Base-by-base conservation (phyloP, 352 stramenopile genomes). In the Aphanomyces stellatus region DNA sequence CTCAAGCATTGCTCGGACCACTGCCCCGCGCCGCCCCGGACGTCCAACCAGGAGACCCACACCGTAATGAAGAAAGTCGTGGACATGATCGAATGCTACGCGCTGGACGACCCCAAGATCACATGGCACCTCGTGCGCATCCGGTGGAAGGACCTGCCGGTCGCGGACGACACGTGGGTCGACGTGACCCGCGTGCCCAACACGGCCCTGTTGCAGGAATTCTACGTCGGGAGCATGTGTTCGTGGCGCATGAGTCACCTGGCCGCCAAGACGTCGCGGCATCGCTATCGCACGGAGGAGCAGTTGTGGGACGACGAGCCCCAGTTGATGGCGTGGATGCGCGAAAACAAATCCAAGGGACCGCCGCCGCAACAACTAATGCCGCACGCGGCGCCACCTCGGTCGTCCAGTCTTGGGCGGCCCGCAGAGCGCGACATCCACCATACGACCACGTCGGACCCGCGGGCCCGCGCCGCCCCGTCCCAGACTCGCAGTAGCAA, bases 301-400 rank as follows among this genome's bases (percentile, higher is more conserved):
- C 19, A 11, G n/a, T 41, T 67, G 15, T 67, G 60, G 60, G n/a
- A 49, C 34, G 49, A 67, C 11, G 60, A 67, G 17, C 30, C 41
- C 10, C 7, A 27, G 10, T 28, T 67, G 3, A 24, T n/a, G 27
- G 22, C 11, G 5, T 67, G 60, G 60, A 22, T 57, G 2, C 31
- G 25, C 2, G 53, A 42, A 31, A 25, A 62, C 19, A 22, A 19
- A 11, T 31, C 35, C 27, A 57, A n/a, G 19, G 49, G n/a, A n/a
- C n/a, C n/a, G n/a, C n/a, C n/a, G n/a, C n/a, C n/a, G n/a, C n/a
- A n/a, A n/a, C n/a, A n/a, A n/a, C n/a, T n/a, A n/a, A n/a, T n/a
- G n/a, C n/a, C n/a, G n/a, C n/a, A n/a, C 35, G n/a, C 49, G 28
- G 27, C 49, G 8, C 17, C 49, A n/a, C 22, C 8, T n/a, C n/a